Conservation (phyloP, 768 basidiomycete species). For the Hortiboletus flavorubellus region DNA sequence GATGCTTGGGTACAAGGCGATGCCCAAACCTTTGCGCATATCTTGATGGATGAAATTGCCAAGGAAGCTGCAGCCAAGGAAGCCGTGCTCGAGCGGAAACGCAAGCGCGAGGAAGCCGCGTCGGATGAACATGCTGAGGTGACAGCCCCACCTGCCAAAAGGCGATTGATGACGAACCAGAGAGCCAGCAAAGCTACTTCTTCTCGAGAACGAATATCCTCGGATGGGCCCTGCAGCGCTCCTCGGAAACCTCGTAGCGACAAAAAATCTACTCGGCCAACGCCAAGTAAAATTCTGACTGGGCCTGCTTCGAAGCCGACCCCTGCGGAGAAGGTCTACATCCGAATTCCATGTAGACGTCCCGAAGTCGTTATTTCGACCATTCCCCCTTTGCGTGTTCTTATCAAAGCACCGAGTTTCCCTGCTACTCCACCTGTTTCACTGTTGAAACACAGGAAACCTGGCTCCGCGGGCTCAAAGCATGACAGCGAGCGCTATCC, state of each 20-base stretch:
- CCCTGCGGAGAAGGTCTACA: constrained; percentile 24
- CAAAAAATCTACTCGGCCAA: constrained; percentile 10
- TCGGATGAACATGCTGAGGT: constrained; percentile 13
- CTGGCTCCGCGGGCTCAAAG: constrained; percentile 16
- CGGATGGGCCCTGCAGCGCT: constrained; percentile 16
- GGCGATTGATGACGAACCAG: constrained; percentile 18
- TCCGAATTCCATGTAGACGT: constrained; percentile 20
- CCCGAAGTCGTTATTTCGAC: constrained; percentile 24
- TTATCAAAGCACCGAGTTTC: constrained; percentile 13
- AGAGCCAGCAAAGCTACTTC: constrained; percentile 14
- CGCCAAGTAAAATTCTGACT: constrained; percentile 15
- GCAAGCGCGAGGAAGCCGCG: constrained; percentile 46
- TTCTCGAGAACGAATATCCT: constrained; percentile 24
- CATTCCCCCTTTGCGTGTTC: constrained; percentile 5
- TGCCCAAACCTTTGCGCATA: constrained; percentile 70
- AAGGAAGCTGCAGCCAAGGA: constrained; percentile 54
- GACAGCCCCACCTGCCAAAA: constrained; percentile 21
- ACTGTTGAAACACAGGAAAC: constrained; percentile 20
- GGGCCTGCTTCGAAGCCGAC: constrained; percentile 20
- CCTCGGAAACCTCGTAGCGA: constrained; percentile 33
- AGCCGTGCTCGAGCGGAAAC: constrained; percentile 51
- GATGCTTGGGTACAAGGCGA: constrained; percentile 90
- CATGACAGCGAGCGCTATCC: constrained; percentile 20
- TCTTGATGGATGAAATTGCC: constrained; percentile 56
- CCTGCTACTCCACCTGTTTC: constrained; percentile 22